Base-by-base conservation (phyloP, 805 yeast genomes). In the Jamesozyma lodderae region DNA sequence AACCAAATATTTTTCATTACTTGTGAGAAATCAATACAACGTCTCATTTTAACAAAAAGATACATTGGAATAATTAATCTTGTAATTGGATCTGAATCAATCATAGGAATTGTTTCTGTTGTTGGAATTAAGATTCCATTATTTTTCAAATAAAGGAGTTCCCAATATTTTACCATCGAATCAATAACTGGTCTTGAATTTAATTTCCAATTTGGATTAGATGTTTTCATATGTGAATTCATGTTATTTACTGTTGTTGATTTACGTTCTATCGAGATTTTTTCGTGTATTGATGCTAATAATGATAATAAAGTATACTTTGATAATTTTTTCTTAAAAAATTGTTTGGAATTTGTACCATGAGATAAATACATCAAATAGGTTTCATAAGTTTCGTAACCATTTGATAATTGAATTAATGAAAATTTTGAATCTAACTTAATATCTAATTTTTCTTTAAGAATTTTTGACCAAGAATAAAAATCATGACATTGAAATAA, bases 51-150 rank as follows among this genome's bases (percentile, higher is more conserved):
- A 15, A 85, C 80, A 52, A 81, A 73, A 17, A 75, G 69, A 35
- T 76, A 67, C 46, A 82, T 57, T 4, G 92, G 90, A 40, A 82
- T 59, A 17, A 81, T 73, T 46, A 82, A 58, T 53, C 81, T 78
- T 45, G 79, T 60, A 17, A 74, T 75, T 27, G 81, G 73, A 42
- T 70, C 68, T 37, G 69, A 66, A 39, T 79, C 70, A 9, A 72
- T 60, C 30, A 60, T 45, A 7, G 61, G 55, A 11, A 63, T 45
- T 25, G 57, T 52, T 6, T 45, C 46, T 21, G 72, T 72, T 45
- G 71, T 71, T 21, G 79, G 69, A 16, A 69, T 67, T 19, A 79
- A 57, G 2, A 72, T 64, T 4, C 92, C 92, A 8, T 81, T 83
- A 48, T 74, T 79, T 45, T 68, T 66, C 29, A 77, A 59, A 51